These are phyloP conservation scores for Vanderwaltozyma polyspora DNA, from an alignment of 805 yeast species.

Conservation along the genomic window DNA sequence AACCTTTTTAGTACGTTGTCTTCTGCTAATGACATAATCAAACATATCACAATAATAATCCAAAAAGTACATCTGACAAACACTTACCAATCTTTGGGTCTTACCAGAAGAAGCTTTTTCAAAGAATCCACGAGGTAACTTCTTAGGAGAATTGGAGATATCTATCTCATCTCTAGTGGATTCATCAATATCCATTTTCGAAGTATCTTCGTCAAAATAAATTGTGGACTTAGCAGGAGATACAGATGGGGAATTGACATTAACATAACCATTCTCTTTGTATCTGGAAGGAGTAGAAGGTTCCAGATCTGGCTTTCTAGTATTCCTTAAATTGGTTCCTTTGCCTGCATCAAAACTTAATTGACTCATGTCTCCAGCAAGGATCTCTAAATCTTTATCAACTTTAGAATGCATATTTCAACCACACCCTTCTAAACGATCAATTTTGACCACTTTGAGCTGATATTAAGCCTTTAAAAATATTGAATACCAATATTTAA, in stretches of 20 bases:
- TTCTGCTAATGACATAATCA: conserved; percentile 79
- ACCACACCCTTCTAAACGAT: background rate
- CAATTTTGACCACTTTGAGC: background rate
- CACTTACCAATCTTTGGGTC: conserved; percentile 77
- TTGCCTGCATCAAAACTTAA: conserved; percentile 14
- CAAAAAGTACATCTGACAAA: conserved; percentile 84
- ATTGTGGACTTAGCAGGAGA: conserved; percentile 24
- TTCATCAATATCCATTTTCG: conserved; percentile 28
- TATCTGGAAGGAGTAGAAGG: conserved; percentile 11
- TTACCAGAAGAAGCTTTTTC: conserved; percentile 56
- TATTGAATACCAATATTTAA: background rate
- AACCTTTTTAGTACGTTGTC: conserved; percentile 69
- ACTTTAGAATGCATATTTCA: conserved; percentile 17
- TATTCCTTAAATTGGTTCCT: conserved; percentile 3
- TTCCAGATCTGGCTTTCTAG: conserved; percentile 7
- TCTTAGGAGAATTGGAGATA: conserved; percentile 26
- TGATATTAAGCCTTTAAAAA: no score
- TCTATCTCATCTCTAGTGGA: conserved; percentile 13
- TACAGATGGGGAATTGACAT: conserved; percentile 16
- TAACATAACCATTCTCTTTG: conserved; percentile 7
- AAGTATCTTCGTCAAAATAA: conserved; percentile 16
- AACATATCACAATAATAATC: conserved; percentile 95
- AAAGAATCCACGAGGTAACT: conserved; percentile 37
- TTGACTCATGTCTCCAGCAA: conserved; percentile 27
- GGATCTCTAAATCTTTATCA: conserved; percentile 23